Evolutionary conservation across 306 rosid genomes (phyloP).

Genomic region (Carpinus viminea): DNA sequence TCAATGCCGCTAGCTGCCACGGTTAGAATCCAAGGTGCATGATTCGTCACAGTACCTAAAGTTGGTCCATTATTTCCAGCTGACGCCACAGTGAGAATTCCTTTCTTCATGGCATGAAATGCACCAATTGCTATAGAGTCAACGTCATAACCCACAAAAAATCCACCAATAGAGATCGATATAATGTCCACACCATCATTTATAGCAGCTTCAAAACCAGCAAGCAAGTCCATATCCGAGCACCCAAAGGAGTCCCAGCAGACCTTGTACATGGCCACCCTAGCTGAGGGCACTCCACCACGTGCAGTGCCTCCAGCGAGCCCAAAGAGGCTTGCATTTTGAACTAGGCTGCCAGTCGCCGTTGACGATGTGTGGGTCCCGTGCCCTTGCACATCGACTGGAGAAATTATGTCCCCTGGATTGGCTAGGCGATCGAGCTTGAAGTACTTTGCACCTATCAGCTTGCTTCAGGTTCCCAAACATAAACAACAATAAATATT

Average conservation of each 20-base stretch:
- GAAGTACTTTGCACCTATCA: conserved; percentile 84
- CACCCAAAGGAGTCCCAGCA: conserved; percentile 72
- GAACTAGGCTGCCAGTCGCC: conserved; percentile 53
- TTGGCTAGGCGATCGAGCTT: conserved; percentile 57
- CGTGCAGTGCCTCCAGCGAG: conserved; percentile 77
- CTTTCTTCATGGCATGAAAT: conserved; percentile 82
- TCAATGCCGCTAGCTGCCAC: conserved; percentile 91
- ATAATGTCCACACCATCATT: conserved; percentile 88
- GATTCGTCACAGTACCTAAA: conserved; percentile 48
- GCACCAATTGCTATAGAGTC: conserved; percentile 71
- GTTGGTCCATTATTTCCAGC: conserved; percentile 86
- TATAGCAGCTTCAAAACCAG: conserved; percentile 88
- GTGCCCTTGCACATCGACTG: conserved; percentile 73
- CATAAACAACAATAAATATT: no score
- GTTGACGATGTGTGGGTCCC: conserved; percentile 90
- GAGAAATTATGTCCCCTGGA: conserved; percentile 61
- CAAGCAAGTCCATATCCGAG: conserved; percentile 82
- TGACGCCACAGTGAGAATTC: conserved; percentile 74
- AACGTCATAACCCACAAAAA: conserved; percentile 21
- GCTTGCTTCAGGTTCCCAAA: conserved; percentile 57
- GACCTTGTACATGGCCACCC: conserved; percentile 83
- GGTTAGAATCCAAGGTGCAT: conserved; percentile 87
- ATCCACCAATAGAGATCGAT: conserved; percentile 82
- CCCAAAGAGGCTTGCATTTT: conserved; percentile 67
- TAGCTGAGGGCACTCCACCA: conserved; percentile 74